These are phyloP conservation scores for Hypholoma fasciculare DNA, from an alignment of 768 basidiomycete genomes.

Conservation along the genomic window DNA sequence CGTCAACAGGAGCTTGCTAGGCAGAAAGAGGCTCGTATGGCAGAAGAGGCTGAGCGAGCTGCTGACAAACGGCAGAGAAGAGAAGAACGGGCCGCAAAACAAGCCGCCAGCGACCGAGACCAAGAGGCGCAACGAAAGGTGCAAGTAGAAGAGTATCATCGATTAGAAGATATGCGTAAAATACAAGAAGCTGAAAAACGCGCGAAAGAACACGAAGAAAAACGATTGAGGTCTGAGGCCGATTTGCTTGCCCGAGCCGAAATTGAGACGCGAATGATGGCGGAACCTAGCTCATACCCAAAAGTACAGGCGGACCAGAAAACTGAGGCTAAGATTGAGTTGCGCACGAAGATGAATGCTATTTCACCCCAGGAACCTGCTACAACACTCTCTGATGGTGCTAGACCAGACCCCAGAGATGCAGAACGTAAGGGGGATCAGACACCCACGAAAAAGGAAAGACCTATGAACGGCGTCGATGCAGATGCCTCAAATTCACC, in stretches of 20 bases:
- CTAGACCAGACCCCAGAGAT: neutral
- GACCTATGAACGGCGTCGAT: neutral
- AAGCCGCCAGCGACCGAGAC: slow-evolving; percentile 18
- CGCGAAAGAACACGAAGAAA: slow-evolving; percentile 8
- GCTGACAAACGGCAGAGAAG: slow-evolving; percentile 28
- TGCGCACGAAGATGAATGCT: no score
- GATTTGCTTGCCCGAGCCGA: neutral
- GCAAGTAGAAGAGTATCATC: slow-evolving; percentile 14
- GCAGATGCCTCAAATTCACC: no score
- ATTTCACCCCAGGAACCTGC: no score
- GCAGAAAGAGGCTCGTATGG: slow-evolving; percentile 24
- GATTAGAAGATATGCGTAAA: slow-evolving; percentile 10
- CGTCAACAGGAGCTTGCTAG: slow-evolving; percentile 22
- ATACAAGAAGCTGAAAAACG: slow-evolving; percentile 6
- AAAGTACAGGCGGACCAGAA: no score
- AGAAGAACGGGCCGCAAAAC: slow-evolving; percentile 26
- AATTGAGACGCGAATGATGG: no score
- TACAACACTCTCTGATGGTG: no score
- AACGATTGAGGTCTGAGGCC: slow-evolving; percentile 13
- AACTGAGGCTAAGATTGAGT: no score
- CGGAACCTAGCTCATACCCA: no score
- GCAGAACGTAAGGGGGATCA: neutral
- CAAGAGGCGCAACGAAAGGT: slow-evolving; percentile 10
- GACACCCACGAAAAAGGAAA: neutral
- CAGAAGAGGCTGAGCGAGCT: slow-evolving; percentile 28